These are phyloP conservation scores for Cordyceps fumosorosea DNA, from an alignment of 2,329 filamentous ascomycete genomes.

Conservation along the genomic window DNA sequence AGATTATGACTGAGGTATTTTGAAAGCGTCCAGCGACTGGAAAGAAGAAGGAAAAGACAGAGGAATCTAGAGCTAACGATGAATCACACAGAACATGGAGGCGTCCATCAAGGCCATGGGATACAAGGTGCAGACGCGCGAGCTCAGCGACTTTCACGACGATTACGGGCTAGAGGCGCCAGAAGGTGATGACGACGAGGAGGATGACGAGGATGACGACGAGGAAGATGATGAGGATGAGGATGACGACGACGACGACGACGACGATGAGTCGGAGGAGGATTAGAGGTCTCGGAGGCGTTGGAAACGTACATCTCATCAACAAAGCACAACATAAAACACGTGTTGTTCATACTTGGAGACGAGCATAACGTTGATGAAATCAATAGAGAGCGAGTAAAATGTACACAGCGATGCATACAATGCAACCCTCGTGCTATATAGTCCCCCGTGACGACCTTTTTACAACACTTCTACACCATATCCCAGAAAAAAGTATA, in stretches of 20 bases:
- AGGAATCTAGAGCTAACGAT: constrained; percentile 13
- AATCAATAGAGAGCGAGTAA: not conserved
- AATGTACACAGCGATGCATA: not conserved
- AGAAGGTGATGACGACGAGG: constrained; percentile 53
- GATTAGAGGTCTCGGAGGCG: constrained; percentile 19
- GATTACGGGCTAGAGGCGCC: constrained; percentile 73
- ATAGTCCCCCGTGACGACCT: not conserved
- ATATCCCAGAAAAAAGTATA: not conserved
- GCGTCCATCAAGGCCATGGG: constrained; percentile 67
- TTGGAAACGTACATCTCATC: not conserved
- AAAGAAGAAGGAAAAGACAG: not conserved
- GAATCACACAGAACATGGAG: constrained; percentile 55
- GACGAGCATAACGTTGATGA: not conserved
- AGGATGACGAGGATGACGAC: constrained; percentile 52
- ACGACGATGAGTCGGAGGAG: constrained; percentile 24
- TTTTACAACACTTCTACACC: not conserved
- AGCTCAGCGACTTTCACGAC: constrained; percentile 76
- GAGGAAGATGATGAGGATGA: constrained; percentile 43
- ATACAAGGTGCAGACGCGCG: constrained; percentile 69
- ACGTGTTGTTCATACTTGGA: too few relatives aligned
- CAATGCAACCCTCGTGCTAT: not conserved
- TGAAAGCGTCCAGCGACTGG: too few relatives aligned
- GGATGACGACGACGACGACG: constrained; percentile 23
- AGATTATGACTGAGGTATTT: constrained; percentile 74
- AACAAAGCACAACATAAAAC: not conserved